Base-by-base conservation (phyloP, 352 stramenopile genomes). In the Halophytophthora polymorphica region DNA sequence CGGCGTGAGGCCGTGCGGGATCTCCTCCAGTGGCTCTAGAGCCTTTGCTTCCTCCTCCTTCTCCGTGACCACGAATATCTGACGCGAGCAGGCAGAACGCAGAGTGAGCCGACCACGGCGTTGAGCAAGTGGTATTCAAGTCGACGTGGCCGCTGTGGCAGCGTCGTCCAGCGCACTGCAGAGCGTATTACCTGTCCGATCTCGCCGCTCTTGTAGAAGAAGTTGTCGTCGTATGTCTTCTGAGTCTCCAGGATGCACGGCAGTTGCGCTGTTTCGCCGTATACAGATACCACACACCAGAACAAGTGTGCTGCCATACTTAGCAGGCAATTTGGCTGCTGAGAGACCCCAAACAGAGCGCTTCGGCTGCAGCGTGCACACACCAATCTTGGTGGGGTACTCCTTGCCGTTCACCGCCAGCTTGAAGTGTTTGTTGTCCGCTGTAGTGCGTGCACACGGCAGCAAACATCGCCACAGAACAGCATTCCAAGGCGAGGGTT, bases 141-240 rank as follows among this genome's bases (percentile, higher is more conserved):
- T 4, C 25, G 25, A 31, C 4, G 4, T 31, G 25, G 25, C 4
- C 25, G 25, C 25, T 31, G 25, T 8, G 25, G 8, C 25, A 31
- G 25, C 25, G 25, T 31, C 25, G 25, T 10, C 28, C 0, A 11
- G 8, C 37, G n/a, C 10, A 12, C 2, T 23, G 10, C 8, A 31
- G 25, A 8, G 25, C 4, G 25, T 10, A 31, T 10, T 31, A 89
- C 82, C 66, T 93, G 84, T 46, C 84, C 84, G 34, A 95, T 92
- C 51, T 95, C 84, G 35, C 82, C 80, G 40, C 82, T 92, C 49
- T 95, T 95, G 71, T 95, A 95, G 35, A 93, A 89, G 31, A 93
- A 84, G 33, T 89, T 90, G 54, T 93, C 82, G 40, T 95, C 84
- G 49, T 95, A 95, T 14, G 84, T 95, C 63, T 95, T 95, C 72